Percentiles rank a stretch among this genome's conserved stretches.
phyloP scores from a whole-genome alignment of 2,329 filamentous ascomycete species.

The Diaporthe caulivora region DNA sequence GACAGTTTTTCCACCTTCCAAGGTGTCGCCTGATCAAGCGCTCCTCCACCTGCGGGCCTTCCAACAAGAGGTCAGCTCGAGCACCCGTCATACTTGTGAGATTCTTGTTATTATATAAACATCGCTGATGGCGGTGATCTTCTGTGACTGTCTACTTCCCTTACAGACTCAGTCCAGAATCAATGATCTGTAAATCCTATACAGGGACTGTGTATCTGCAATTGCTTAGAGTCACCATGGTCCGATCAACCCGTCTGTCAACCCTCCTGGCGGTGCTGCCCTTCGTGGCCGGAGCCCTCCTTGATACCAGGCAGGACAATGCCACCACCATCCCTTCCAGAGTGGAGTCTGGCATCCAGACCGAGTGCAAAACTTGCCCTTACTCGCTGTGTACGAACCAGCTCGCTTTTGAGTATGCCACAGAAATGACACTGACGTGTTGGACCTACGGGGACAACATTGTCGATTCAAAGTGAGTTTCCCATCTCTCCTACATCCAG shows the following conservation, averaged over 20 bases:
- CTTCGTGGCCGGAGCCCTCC: neutral
- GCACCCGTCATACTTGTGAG: neutral
- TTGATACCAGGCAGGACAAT: slow-evolving; percentile 19
- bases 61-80: neutral
- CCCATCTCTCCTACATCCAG: neutral
- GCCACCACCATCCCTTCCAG: slow-evolving; percentile 29
- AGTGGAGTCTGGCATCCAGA: slow-evolving; percentile 34
- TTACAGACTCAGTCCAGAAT: neutral
- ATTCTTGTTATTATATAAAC: neutral
- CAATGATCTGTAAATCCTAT: too few relatives aligned
- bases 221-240: neutral
- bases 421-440: slow-evolving; percentile 31
- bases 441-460: slow-evolving; percentile 38
- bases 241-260: neutral
- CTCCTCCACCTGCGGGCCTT: neutral
- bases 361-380: slow-evolving; percentile 39
- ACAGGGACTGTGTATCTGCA: neutral
- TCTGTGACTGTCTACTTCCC: too few relatives aligned
- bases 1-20: neutral
- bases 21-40: neutral
- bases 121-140: neutral
- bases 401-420: slow-evolving; percentile 17
- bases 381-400: slow-evolving; percentile 36
- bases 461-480: slow-evolving; percentile 36
- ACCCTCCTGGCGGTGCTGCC: slow-evolving; percentile 14